Percentiles rank a stretch among this genome's conserved stretches.
Conservation (phyloP, 352 stramenopile genomes). For the Phytophthora quininea region DNA sequence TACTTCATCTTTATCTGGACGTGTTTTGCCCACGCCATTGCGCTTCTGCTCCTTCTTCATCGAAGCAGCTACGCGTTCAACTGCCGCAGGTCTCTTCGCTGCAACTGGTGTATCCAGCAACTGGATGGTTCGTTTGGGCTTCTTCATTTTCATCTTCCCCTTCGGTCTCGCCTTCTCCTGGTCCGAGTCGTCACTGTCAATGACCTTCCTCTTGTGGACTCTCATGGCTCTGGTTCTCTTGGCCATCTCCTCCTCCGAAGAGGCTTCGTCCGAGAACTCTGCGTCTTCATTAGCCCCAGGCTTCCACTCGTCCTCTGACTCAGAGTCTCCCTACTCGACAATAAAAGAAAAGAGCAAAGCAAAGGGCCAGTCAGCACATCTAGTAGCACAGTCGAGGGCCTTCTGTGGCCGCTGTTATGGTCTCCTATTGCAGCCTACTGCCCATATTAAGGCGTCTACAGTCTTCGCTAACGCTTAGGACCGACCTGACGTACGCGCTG, state of each 20-base stretch:
- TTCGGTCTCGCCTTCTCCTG: conserved; percentile 28
- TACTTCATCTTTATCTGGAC: conserved; percentile 29
- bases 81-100: conserved; percentile 15
- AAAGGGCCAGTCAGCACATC: conserved; percentile 22
- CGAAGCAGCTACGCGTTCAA: conserved; percentile 21
- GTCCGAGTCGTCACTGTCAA: conserved; percentile 65
- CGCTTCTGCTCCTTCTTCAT: conserved; percentile 27
- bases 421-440: conserved; percentile 5
- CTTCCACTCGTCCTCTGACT: conserved; percentile 54
- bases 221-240: conserved; percentile 21
- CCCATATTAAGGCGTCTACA: background rate
- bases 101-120: conserved; percentile 4
- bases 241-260: conserved; percentile 37
- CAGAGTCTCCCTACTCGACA: conserved; percentile 33
- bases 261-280: conserved; percentile 40
- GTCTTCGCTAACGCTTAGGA: conserved; percentile 13
- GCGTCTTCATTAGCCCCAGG: conserved; percentile 25
- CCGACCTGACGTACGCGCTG: conserved; percentile 45
- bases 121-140: conserved; percentile 26
- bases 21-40: conserved; percentile 2
- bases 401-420: conserved; percentile 2
- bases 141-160: conserved; percentile 36
- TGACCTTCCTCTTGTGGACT: conserved; percentile 53
- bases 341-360: conserved; percentile 13
- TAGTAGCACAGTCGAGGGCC: conserved; percentile 3